Evolutionary conservation across 192 early-diverging fungal genomes (phyloP).

Genomic region (Spinellus fusiger): DNA sequence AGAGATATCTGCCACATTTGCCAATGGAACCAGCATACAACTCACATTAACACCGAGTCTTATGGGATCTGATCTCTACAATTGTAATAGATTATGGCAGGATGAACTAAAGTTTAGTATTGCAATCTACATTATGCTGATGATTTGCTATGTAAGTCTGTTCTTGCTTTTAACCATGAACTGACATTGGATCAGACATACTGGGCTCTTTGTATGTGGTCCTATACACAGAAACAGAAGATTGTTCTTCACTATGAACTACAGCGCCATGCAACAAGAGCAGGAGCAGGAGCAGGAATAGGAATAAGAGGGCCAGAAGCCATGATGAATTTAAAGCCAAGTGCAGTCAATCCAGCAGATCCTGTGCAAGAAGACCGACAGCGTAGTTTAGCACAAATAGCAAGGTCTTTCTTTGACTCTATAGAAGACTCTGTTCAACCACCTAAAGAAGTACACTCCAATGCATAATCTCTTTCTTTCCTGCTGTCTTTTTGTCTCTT

Average conservation of each 20-base stretch:
- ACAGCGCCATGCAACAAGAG: neutral
- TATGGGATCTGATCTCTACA: slow-evolving; percentile 12
- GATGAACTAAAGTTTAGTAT: slow-evolving; percentile 24
- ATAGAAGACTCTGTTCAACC: neutral
- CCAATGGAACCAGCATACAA: slow-evolving; percentile 5
- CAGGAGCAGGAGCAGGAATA: too few relatives aligned
- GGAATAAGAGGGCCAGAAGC: neutral
- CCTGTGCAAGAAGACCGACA: neutral
- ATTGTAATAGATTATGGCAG: slow-evolving; percentile 23
- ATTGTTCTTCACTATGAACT: neutral
- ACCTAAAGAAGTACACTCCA: neutral
- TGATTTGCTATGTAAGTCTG: slow-evolving; percentile 21
- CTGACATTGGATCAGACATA: slow-evolving; percentile 9
- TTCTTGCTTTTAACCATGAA: too few relatives aligned
- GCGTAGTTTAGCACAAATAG: slow-evolving; percentile 7
- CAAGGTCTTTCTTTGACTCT: neutral
- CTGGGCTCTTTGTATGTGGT: slow-evolving; percentile 26
- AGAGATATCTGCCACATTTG: neutral
- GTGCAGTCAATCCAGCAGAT: neutral
- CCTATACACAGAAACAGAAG: slow-evolving; percentile 14
- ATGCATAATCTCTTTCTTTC: neutral
- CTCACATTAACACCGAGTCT: slow-evolving; percentile 4
- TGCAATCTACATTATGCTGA: slow-evolving; percentile 7
- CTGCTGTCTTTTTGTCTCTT: too few relatives aligned
- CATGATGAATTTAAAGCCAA: neutral